A percentile compares a stretch with the other conserved stretches of the same genome.
Conservation (phyloP, 192 early-diverging fungal genomes). For the Borealophlyctis nickersoniae region DNA sequence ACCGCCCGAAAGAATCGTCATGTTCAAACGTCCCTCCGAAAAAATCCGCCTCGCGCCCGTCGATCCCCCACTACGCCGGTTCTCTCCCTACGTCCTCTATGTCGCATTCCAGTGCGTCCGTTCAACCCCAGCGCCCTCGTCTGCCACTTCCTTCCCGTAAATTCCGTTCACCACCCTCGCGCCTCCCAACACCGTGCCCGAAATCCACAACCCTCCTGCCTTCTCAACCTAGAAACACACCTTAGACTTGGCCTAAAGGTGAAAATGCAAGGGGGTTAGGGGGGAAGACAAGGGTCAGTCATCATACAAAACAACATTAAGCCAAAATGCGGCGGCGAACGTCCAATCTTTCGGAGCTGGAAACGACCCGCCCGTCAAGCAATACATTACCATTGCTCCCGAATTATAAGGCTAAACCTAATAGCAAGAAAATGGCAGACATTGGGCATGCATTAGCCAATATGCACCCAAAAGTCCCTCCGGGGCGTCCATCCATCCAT, state of each 20-base stretch:
- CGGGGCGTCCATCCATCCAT: constrained; percentile 6
- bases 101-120: not conserved
- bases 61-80: not conserved
- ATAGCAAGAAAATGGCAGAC: no score
- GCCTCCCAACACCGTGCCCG: not conserved
- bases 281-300: no score
- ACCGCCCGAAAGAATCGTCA: no score
- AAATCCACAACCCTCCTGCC: not conserved
- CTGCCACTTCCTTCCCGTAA: not conserved
- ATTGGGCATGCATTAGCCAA: not conserved
- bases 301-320: no score
- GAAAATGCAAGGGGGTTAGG: not conserved
- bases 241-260: constrained; percentile 29
- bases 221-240: constrained; percentile 8
- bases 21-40: not conserved
- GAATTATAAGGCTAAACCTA: constrained; percentile 7
- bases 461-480: not conserved
- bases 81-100: not conserved
- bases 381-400: constrained; percentile 28
- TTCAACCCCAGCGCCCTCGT: not conserved
- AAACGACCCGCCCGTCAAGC: not conserved
- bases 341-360: no score
- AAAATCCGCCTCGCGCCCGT: not conserved
- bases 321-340: no score
- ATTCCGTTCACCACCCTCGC: not conserved